These are phyloP conservation scores for Penicillium antarcticum DNA, from an alignment of 495 filamentous ascomycete species.

Conservation along the genomic window DNA sequence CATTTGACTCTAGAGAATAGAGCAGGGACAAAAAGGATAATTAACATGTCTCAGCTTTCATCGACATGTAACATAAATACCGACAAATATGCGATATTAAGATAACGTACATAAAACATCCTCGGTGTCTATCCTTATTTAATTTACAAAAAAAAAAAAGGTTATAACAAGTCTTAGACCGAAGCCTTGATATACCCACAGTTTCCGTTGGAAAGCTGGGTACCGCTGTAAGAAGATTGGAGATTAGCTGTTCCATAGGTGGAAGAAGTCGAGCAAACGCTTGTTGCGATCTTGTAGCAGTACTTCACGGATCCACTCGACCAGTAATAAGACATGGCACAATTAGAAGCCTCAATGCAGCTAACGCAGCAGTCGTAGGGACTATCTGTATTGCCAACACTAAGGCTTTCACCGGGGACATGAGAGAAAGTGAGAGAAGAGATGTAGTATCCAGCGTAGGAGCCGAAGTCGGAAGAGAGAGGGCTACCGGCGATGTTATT, in stretches of 20 bases:
- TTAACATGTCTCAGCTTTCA: too few species aligned
- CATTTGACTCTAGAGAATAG: too few species aligned
- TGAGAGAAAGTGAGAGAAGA: not conserved
- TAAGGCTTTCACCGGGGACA: not conserved
- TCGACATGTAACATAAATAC: too few species aligned
- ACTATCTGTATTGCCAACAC: not conserved
- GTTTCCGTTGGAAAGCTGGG: too few species aligned
- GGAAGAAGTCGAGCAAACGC: not conserved
- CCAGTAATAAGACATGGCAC: not conserved
- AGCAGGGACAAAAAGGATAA: too few species aligned
- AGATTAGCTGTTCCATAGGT: not conserved
- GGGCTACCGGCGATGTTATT: conserved; percentile 3
- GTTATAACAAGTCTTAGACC: too few species aligned
- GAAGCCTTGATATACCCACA: too few species aligned
- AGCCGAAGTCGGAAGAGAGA: conserved; percentile 6
- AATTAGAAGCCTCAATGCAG: not conserved
- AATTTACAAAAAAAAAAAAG: too few species aligned
- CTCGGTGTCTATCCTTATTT: too few species aligned
- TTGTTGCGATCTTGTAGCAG: not conserved
- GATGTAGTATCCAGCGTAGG: not conserved
- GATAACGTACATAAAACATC: too few species aligned
- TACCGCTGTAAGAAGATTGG: too few species aligned
- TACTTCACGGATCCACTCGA: not conserved
- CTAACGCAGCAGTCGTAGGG: not conserved
- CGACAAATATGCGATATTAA: too few species aligned